Evolutionary conservation across 2,329 filamentous ascomycete species (phyloP).

Genomic region (Trichoderma polysporum): DNA sequence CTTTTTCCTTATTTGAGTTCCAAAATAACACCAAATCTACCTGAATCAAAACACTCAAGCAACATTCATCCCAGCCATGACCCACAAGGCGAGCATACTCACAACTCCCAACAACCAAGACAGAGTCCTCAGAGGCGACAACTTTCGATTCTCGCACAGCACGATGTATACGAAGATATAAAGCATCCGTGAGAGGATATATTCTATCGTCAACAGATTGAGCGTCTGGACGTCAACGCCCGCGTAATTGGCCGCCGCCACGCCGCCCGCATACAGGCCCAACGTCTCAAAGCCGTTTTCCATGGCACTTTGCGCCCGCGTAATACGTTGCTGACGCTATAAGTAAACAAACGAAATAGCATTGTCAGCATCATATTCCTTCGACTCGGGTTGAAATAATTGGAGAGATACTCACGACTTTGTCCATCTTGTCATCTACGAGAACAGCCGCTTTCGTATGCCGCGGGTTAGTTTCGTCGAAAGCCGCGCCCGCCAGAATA

Average conservation of each 20-base stretch:
- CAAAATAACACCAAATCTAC: not conserved
- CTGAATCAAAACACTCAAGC: not conserved
- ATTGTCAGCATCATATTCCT: not conserved
- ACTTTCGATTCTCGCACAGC: conserved; percentile 42
- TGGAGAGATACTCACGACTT: conserved; percentile 28
- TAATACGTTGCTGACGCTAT: conserved; percentile 53
- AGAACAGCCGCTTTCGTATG: conserved; percentile 32
- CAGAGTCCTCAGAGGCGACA: conserved; percentile 39
- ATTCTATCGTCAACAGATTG: conserved; percentile 42
- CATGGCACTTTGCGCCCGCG: conserved; percentile 52
- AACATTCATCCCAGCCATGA: conserved; percentile 40
- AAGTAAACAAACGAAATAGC: not conserved
- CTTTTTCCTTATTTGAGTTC: too few species aligned
- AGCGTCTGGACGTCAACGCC: conserved; percentile 38
- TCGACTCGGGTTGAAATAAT: not conserved
- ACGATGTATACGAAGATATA: conserved; percentile 47
- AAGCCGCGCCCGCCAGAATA: conserved; percentile 33
- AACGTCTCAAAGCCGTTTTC: conserved; percentile 47
- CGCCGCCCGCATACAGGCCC: conserved; percentile 42
- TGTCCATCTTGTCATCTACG: conserved; percentile 35
- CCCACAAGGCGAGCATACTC: conserved; percentile 39
- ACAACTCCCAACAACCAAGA: conserved; percentile 39
- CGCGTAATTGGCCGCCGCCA: conserved; percentile 48
- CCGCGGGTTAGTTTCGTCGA: conserved; percentile 43
- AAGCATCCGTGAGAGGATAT: conserved; percentile 40